Base-by-base conservation (phyloP, 1,284 basidiomycete genomes). In the Cryptococcus sp. region DNA sequence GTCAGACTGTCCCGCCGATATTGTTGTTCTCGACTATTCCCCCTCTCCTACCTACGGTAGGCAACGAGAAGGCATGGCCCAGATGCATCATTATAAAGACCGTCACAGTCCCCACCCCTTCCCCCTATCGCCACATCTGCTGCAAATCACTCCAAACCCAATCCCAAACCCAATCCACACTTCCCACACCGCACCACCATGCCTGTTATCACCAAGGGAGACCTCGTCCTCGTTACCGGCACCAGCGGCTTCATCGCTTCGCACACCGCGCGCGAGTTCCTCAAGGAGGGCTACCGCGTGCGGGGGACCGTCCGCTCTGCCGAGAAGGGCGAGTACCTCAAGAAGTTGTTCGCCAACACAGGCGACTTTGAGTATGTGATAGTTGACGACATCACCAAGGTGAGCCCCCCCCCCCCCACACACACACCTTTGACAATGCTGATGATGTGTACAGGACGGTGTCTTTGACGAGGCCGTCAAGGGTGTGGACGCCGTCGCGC, bases 401-500 rank as follows among this genome's bases (percentile, higher is more conserved):
- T 82, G 52, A 52, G 66, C 53, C 44, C 18, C 15, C 7, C 21
- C 38, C 16, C n/a, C n/a, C n/a, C n/a, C n/a, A n/a, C n/a, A n/a
- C n/a, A n/a, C n/a, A n/a, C n/a, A 47, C 11, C 18, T 33, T 28
- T 11, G 7, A 18, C 4, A 15, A 20, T n/a, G 42, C n/a, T 12
- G 13, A 18, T 11, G n/a, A 12, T 1, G 46, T 18, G n/a, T 20
- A 23, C 36, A 83, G 82, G 80, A 82, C n/a, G 83, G 83, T 23
- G 84, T 82, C 1, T 87, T 87, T 63, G 84, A 87, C 65, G 82
- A 84, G 45, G 84, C 83, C 0, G 84, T 87, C 36, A 82, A 83
- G 65, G 85, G 79, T 8, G 81, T 87, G 4, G 82, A 85, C 61
- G 85, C 78, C 2, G 82, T 87, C 18, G 65, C 70, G 18, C 56